Percentiles rank a stretch among this genome's conserved stretches.
Evolutionary conservation across 176 grass and related monocot genomes (phyloP).

Genomic region (Aegilops longissima): DNA sequence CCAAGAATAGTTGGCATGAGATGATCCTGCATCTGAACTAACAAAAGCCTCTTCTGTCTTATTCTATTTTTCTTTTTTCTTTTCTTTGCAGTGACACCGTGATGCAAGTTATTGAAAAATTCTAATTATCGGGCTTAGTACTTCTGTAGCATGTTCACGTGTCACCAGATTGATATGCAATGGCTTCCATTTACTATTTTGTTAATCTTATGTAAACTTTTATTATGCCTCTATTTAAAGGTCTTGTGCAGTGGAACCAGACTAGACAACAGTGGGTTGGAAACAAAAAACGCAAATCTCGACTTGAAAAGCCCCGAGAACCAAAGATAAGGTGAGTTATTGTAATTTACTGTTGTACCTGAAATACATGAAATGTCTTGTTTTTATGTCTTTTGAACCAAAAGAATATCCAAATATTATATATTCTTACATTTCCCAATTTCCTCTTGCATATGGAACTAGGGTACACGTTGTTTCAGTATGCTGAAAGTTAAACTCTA

Average conservation of each 20-base stretch:
- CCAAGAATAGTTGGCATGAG: neutral
- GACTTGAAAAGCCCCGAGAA: slow-evolving; percentile 51
- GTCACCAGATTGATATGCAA: neutral
- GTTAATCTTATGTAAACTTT: neutral
- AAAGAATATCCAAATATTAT: neutral
- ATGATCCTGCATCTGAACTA: neutral
- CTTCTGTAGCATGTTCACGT: neutral
- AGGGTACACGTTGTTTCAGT: neutral
- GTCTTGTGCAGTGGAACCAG: slow-evolving; percentile 88
- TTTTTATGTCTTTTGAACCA: neutral
- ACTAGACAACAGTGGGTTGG: slow-evolving; percentile 81
- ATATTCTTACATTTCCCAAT: neutral
- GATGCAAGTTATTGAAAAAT: neutral
- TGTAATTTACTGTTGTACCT: neutral
- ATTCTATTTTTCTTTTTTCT: neutral
- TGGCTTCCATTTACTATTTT: neutral
- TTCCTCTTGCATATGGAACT: neutral
- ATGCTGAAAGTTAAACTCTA: neutral
- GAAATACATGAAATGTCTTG: neutral
- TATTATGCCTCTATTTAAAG: slow-evolving; percentile 36
- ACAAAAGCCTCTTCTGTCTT: neutral
- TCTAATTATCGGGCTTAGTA: neutral
- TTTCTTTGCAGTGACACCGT: neutral
- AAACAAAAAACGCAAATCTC: slow-evolving; percentile 47
- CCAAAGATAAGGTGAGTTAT: slow-evolving; percentile 70